Conservation (phyloP, 805 yeast species). For the Saccharomycopsis fibuligera region DNA sequence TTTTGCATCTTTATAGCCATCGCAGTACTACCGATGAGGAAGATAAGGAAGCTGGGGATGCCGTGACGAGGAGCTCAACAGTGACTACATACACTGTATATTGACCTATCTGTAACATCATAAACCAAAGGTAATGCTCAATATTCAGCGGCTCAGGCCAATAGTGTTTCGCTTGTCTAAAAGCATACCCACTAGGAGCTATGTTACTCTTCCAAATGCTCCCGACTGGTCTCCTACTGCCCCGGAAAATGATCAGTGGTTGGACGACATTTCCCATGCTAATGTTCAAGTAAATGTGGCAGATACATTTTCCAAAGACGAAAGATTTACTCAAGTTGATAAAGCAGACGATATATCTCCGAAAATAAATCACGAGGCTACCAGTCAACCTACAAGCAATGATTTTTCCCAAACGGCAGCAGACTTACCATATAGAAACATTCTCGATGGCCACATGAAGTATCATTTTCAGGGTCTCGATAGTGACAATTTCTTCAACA, state of each 20-base stretch:
- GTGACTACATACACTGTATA: no score
- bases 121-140: no score
- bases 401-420: no score
- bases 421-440: no score
- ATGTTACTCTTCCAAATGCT: conserved; percentile 4
- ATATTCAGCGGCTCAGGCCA: no score
- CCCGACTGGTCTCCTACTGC: conserved; percentile 32
- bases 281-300: background rate
- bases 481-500: conserved; percentile 1
- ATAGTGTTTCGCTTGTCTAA: background rate
- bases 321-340: background rate
- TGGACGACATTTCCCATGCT: conserved; percentile 24
- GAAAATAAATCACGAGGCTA: background rate
- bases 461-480: background rate
- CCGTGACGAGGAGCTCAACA: no score
- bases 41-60: no score
- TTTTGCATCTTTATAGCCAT: no score
- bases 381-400: background rate
- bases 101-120: no score
- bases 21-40: no score
- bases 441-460: background rate
- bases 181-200: background rate
- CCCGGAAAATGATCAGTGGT: conserved; percentile 38
- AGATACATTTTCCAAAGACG: background rate
- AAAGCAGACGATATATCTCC: background rate